Conservation (phyloP, 345 rosid genomes). For the Pistacia integerrima region DNA sequence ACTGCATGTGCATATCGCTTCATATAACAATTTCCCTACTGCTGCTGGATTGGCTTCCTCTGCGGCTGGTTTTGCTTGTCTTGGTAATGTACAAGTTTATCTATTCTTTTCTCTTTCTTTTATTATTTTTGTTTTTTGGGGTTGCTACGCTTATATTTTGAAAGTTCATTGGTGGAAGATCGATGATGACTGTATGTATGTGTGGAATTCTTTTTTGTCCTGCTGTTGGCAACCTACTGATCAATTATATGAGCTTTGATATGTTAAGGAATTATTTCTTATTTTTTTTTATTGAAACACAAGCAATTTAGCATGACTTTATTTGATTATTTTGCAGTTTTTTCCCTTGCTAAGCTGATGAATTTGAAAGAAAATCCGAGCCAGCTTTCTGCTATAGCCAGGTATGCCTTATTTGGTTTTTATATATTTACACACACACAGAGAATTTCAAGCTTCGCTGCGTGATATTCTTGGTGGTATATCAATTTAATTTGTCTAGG, state of each 20-base stretch:
- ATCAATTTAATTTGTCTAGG: not conserved
- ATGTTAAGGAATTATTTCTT: not conserved
- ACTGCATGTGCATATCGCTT: constrained; percentile 81
- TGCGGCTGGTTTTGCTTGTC: constrained; percentile 98
- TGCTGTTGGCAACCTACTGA: not conserved
- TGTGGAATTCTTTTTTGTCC: not conserved
- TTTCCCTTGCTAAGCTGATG: constrained; percentile 94
- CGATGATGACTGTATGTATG: not conserved
- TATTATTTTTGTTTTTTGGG: not conserved
- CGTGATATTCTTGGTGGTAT: not conserved
- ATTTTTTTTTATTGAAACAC: not conserved
- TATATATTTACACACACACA: not conserved
- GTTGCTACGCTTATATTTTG: not conserved
- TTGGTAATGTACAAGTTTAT: constrained; percentile 46
- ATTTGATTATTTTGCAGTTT: constrained; percentile 49
- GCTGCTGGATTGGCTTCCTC: constrained; percentile 99
- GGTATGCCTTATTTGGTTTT: constrained; percentile 42
- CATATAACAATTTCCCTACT: constrained; percentile 91
- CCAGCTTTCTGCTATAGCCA: constrained; percentile 94
- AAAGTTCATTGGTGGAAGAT: not conserved
- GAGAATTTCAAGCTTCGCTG: not conserved
- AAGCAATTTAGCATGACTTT: not conserved
- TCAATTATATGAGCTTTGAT: not conserved
- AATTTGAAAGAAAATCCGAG: constrained; percentile 82
- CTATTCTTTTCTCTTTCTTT: not conserved